Evolutionary conservation across 1,284 basidiomycete species (phyloP), one percentile per base, ranked within the genome.

Genomic region (Malassezia furfur): DNA sequence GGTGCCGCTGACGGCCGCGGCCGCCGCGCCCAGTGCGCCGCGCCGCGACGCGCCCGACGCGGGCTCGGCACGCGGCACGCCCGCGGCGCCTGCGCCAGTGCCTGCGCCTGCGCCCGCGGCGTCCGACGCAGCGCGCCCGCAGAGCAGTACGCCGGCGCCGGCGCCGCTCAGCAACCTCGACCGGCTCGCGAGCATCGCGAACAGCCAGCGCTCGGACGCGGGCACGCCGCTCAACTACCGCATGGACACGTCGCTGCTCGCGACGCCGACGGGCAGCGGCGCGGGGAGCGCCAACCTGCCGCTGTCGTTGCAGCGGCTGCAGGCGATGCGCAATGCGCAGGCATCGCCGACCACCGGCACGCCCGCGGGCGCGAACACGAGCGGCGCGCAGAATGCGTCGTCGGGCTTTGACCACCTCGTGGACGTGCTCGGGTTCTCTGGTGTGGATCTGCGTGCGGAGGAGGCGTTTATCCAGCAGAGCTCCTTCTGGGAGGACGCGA

Each of bases 361-460:
- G 37, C 32, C 47, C n/a, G n/a, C 44, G 5, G 12, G 15, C 12
- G 30, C 15, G 30, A 30, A 28, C 12, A 19, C 46, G 19, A 40
- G 28, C 14, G 34, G 32, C 22, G 37, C 47, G 25, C 48, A 48
- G 30, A 14, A 10, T 3, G 30, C 44, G 34, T 22, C 25, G 17
- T 15, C 44, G 9, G 25, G 14, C 3, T 59, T 67, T 31, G 70
- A 72, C 48, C 63, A 64, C 35, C 50, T 72, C 3, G 63, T 67
- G 22, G 70, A 72, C 53, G 65, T 70, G 25, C 64, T 72, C 62
- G 66, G 68, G 6, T 59, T 60, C 14, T 64, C 68, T 2, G 70
- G 70, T 21, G 64, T 72, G 40, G 68, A 72, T 50, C 52, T 72
- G 34, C 54, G 60, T 4, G 70, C 70, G 1, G 70, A 70, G 44